Evolutionary conservation across 2,329 filamentous ascomycete species (phyloP).

Genomic region (Teratosphaeria gauchensis): DNA sequence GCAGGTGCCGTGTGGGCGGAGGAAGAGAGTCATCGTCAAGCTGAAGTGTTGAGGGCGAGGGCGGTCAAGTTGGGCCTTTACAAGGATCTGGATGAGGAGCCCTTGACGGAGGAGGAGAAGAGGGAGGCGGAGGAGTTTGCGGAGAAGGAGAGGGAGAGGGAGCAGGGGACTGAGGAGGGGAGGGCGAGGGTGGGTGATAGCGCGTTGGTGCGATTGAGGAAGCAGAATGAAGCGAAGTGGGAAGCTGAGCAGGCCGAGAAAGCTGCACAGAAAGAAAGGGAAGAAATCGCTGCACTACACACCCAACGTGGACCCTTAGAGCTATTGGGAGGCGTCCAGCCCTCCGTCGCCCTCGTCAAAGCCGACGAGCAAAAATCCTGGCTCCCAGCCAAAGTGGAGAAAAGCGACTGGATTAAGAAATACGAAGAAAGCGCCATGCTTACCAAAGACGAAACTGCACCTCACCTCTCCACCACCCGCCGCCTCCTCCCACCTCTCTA

Average conservation of each 20-base stretch:
- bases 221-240: conserved; percentile 21
- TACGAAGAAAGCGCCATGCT: conserved; percentile 27
- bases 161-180: conserved; percentile 19
- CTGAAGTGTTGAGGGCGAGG: conserved; percentile 20
- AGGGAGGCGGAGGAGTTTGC: neutral
- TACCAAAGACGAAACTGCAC: conserved; percentile 24
- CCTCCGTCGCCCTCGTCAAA: conserved; percentile 11
- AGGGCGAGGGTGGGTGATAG: conserved; percentile 19
- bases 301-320: conserved; percentile 21
- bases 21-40: conserved; percentile 22
- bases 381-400: conserved; percentile 19
- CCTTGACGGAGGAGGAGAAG: neutral
- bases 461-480: conserved; percentile 22
- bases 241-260: conserved; percentile 17
- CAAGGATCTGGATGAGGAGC: conserved; percentile 13
- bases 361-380: conserved; percentile 15
- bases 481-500: conserved; percentile 39
- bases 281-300: conserved; percentile 13
- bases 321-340: conserved; percentile 22
- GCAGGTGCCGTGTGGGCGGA: conserved; percentile 26
- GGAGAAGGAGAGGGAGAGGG: conserved; percentile 11
- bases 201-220: conserved; percentile 17
- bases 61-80: conserved; percentile 27
- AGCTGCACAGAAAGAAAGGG: conserved; percentile 8
- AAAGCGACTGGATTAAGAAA: conserved; percentile 27